phyloP scores from a whole-genome alignment of 2,329 filamentous ascomycete genomes.

The Biscogniauxia mediterranea region DNA sequence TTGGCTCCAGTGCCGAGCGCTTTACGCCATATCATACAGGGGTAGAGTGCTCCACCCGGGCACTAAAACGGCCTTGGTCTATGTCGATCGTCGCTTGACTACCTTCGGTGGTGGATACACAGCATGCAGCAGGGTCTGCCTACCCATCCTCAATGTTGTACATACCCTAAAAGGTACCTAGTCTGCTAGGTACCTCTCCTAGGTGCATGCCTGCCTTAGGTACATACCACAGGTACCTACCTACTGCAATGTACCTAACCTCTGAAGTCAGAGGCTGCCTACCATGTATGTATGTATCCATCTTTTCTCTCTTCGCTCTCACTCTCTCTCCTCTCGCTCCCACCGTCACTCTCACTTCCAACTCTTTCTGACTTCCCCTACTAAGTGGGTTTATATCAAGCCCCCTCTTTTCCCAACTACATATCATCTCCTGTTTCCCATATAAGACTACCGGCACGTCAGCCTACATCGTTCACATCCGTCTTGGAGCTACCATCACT shows the following conservation, averaged over 20 bases:
- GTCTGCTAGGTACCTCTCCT: conserved; percentile 5
- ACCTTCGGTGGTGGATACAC: background rate
- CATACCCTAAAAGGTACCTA: conserved; percentile 13
- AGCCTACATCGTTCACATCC: background rate
- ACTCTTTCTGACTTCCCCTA: background rate
- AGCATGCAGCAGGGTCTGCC: conserved; percentile 6
- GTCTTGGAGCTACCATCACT: background rate
- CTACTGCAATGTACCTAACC: too few relatives aligned
- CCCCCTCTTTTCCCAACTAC: conserved; percentile 17
- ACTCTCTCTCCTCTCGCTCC: conserved; percentile 1
- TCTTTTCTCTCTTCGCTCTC: conserved; percentile 17
- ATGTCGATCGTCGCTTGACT: conserved; percentile 25
- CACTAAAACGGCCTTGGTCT: conserved; percentile 25
- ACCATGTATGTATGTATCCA: conserved; percentile 6
- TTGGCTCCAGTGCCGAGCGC: conserved; percentile 25
- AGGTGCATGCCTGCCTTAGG: background rate
- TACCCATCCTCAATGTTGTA: conserved; percentile 1
- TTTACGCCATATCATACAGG: conserved; percentile 29
- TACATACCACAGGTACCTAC: background rate
- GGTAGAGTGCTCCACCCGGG: conserved; percentile 21
- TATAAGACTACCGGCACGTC: conserved; percentile 21
- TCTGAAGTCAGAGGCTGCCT: conserved; percentile 5
- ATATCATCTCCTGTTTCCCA: conserved; percentile 5
- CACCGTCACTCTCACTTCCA: background rate
- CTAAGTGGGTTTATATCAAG: background rate